Conservation (phyloP, 768 basidiomycete genomes). For the Trametes gibbosa region DNA sequence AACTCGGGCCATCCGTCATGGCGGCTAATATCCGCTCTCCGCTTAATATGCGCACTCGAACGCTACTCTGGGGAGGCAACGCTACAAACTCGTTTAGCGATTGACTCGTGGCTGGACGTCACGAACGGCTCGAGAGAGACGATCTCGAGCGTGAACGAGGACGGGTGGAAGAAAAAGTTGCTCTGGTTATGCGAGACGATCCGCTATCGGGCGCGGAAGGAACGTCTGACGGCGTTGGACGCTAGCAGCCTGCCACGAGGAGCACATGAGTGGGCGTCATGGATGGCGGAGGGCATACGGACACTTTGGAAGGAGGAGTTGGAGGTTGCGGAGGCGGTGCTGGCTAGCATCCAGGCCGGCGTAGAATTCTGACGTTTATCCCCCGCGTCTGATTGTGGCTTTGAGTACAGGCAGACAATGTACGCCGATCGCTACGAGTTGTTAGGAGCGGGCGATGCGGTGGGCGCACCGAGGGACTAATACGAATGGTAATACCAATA, state of each 20-base stretch:
- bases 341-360: slow-evolving; percentile 43
- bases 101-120: slow-evolving; percentile 55
- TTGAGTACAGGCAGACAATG: not conserved
- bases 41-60: slow-evolving; percentile 55
- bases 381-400: too few species aligned
- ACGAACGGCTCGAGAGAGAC: slow-evolving; percentile 28
- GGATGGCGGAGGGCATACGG: slow-evolving; percentile 41
- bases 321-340: slow-evolving; percentile 48
- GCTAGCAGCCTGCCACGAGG: not conserved
- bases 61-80: slow-evolving; percentile 17
- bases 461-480: too few species aligned
- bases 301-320: slow-evolving; percentile 62
- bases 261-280: slow-evolving; percentile 29
- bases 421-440: too few species aligned
- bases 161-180: slow-evolving; percentile 27
- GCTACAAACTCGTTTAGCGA: slow-evolving; percentile 26
- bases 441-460: too few species aligned
- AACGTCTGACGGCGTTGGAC: not conserved
- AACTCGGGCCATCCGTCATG: slow-evolving; percentile 74
- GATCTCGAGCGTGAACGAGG: slow-evolving; percentile 31
- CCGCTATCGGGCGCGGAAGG: slow-evolving; percentile 42
- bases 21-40: slow-evolving; percentile 68
- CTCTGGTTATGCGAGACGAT: slow-evolving; percentile 43
- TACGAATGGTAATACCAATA: too few species aligned
- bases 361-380: slow-evolving; percentile 41